Evolutionary conservation across 768 basidiomycete species (phyloP).

Genomic region (Suillus spraguei): DNA sequence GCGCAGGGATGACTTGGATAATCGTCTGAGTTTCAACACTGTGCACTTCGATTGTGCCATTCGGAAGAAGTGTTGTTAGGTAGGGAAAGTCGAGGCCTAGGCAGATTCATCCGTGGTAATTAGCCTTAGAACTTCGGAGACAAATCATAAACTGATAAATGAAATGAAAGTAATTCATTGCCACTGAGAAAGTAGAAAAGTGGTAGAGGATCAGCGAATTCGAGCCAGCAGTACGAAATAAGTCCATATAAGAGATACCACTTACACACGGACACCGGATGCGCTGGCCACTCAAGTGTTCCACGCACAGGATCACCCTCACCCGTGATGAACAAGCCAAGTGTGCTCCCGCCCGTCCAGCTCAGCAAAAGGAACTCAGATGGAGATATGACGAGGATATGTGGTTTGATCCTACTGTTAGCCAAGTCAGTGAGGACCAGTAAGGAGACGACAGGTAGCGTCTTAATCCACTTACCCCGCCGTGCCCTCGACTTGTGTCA

Average conservation of each 20-base stretch:
- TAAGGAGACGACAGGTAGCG: neutral
- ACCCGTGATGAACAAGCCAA: slow-evolving; percentile 86
- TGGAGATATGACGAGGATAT: slow-evolving; percentile 72
- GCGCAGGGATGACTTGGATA: slow-evolving; percentile 67
- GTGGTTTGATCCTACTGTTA: slow-evolving; percentile 46
- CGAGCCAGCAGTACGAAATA: slow-evolving; percentile 8
- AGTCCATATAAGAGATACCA: slow-evolving; percentile 17
- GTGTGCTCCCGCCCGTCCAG: slow-evolving; percentile 77
- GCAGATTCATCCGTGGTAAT: neutral
- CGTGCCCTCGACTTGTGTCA: slow-evolving; percentile 65
- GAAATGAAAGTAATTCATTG: neutral
- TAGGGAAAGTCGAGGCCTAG: slow-evolving; percentile 83
- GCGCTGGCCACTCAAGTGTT: slow-evolving; percentile 81
- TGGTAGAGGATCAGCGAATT: neutral
- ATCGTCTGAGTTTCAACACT: slow-evolving; percentile 72
- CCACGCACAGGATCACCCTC: slow-evolving; percentile 89
- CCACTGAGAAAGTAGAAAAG: neutral
- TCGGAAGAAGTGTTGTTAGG: slow-evolving; percentile 74
- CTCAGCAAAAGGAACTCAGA: slow-evolving; percentile 87
- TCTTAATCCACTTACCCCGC: slow-evolving; percentile 32
- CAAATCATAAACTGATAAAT: neutral
- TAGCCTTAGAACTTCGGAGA: neutral
- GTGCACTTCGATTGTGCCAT: slow-evolving; percentile 82
- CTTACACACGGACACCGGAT: slow-evolving; percentile 79
- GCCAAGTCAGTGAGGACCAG: neutral